Conservation (phyloP, 225 moss, liverwort and hornwort species). For the Pseudoscleropodium purum region DNA sequence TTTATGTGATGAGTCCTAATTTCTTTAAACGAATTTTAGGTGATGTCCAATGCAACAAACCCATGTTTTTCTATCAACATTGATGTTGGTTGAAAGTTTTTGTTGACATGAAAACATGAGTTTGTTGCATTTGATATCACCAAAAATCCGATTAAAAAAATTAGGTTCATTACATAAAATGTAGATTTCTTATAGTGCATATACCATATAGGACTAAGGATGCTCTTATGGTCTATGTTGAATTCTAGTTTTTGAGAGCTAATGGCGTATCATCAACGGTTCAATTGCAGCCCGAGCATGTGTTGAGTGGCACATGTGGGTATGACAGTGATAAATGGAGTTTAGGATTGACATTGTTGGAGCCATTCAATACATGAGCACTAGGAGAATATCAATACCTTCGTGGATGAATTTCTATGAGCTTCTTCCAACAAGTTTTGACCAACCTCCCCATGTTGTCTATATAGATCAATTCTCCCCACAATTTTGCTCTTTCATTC, state of each 20-base stretch:
- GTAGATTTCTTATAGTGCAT: too few relatives aligned
- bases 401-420: constrained; percentile 23
- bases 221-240: too few relatives aligned
- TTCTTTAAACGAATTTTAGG: too few relatives aligned
- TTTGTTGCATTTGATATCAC: too few relatives aligned
- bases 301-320: constrained; percentile 57
- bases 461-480: constrained; percentile 61
- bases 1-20: too few relatives aligned
- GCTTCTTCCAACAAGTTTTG: constrained; percentile 44
- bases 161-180: too few relatives aligned
- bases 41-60: too few relatives aligned
- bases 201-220: too few relatives aligned
- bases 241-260: neutral
- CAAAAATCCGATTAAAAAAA: too few relatives aligned
- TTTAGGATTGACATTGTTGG: constrained; percentile 69
- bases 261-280: neutral
- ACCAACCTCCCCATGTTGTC: constrained; percentile 31
- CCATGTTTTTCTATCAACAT: too few relatives aligned
- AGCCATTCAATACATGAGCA: constrained; percentile 24
- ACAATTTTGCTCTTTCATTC: constrained; percentile 83
- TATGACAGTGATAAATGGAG: constrained; percentile 81
- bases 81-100: too few relatives aligned
- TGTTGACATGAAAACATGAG: too few relatives aligned
- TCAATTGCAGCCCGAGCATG: constrained; percentile 58
- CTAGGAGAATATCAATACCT: constrained; percentile 17